Evolutionary conservation across 352 stramenopile species (phyloP).

Genomic region (Globisporangium iwayamae): DNA sequence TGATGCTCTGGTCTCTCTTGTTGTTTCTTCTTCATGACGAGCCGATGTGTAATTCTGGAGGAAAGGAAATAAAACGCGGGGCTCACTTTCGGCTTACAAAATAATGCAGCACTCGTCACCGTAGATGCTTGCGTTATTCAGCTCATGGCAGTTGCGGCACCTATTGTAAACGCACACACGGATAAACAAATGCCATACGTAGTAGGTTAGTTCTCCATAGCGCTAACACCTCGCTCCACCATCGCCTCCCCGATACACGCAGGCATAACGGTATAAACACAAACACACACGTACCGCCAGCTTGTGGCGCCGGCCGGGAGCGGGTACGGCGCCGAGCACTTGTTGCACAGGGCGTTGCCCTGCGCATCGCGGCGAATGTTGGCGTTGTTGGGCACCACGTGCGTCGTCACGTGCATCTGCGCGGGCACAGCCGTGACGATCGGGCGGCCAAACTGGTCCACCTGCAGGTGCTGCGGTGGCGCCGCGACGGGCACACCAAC

Average conservation of each 20-base stretch:
- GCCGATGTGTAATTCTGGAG: no score
- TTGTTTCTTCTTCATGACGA: no score
- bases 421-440: constrained; percentile 23
- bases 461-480: constrained; percentile 12
- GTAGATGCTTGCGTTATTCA: constrained; percentile 80
- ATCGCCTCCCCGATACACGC: neutral
- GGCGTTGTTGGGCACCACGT: constrained; percentile 25
- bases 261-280: neutral
- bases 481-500: neutral
- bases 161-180: constrained; percentile 18
- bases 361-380: constrained; percentile 43
- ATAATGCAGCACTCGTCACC: constrained; percentile 73
- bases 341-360: constrained; percentile 73
- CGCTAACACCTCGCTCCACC: neutral
- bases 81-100: constrained; percentile 19
- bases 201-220: neutral
- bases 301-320: constrained; percentile 64
- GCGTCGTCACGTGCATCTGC: constrained; percentile 12
- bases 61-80: no score
- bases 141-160: constrained; percentile 63
- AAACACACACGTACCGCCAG: constrained; percentile 37
- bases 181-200: neutral
- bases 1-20: no score
- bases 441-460: constrained; percentile 22
- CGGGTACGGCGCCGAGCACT: constrained; percentile 66